Percentiles rank a stretch among this genome's conserved stretches.
Conservation (phyloP, 1,284 basidiomycete genomes). For the Ustilago curta region DNA sequence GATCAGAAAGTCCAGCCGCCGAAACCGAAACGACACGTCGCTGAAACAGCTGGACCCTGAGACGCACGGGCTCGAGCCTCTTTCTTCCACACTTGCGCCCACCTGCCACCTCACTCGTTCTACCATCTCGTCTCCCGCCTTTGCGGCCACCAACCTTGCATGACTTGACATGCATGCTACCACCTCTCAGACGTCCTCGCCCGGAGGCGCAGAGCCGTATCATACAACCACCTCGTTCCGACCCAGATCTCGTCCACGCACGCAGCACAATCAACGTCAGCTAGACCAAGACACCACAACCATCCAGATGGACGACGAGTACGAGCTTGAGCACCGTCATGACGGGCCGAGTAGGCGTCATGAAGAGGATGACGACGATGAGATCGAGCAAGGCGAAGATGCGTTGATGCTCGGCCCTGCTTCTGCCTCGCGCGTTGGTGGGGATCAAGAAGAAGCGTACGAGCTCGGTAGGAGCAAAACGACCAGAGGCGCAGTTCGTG, state of each 20-base stretch:
- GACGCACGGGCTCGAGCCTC: slow-evolving; percentile 21
- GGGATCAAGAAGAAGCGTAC: slow-evolving; percentile 37
- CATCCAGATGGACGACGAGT: slow-evolving; percentile 40
- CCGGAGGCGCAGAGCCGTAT: slow-evolving; percentile 39
- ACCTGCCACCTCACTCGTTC: not conserved
- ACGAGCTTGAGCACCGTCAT: slow-evolving; percentile 23
- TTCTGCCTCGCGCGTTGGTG: slow-evolving; percentile 7
- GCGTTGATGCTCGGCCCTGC: slow-evolving; percentile 54
- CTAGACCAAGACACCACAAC: slow-evolving; percentile 40
- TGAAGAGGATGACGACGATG: slow-evolving; percentile 27
- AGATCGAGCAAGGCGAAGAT: slow-evolving; percentile 35
- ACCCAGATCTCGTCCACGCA: slow-evolving; percentile 18
- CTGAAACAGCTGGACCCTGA: not conserved
- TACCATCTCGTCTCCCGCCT: not conserved
- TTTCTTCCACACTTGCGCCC: slow-evolving; percentile 2
- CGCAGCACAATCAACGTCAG: slow-evolving; percentile 16
- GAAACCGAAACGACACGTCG: slow-evolving; percentile 12
- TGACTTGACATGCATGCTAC: slow-evolving; percentile 30
- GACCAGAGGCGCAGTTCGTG: slow-evolving; percentile 13
- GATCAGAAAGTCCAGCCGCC: not conserved
- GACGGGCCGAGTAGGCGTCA: slow-evolving; percentile 11
- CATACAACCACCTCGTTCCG: slow-evolving; percentile 19
- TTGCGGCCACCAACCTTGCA: slow-evolving; percentile 9
- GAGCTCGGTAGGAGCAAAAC: slow-evolving; percentile 28
- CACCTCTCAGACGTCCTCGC: slow-evolving; percentile 35